Evolutionary conservation across 371 early-diverging fungal genomes (phyloP).

Genomic region (Apophysomyces ossiformis): DNA sequence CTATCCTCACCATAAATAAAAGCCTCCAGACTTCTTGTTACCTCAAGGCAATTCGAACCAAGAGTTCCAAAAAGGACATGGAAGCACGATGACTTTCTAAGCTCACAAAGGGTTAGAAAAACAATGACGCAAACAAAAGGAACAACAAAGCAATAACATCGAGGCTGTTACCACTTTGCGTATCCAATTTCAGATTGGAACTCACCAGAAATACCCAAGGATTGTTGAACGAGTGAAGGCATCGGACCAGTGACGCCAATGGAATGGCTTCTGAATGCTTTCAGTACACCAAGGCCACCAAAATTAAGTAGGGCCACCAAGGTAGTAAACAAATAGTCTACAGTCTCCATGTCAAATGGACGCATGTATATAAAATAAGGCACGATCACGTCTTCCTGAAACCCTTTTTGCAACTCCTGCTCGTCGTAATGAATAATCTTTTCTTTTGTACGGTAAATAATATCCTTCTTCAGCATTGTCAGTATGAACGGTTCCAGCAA

Average conservation of each 20-base stretch:
- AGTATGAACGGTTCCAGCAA: constrained; percentile 68
- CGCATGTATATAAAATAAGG: constrained; percentile 55
- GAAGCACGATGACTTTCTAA: constrained; percentile 10
- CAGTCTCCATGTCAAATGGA: constrained; percentile 70
- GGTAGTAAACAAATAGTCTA: constrained; percentile 69
- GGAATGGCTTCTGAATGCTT: constrained; percentile 45
- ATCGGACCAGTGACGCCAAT: constrained; percentile 31
- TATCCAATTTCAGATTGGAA: background rate
- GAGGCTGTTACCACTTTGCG: too few relatives aligned
- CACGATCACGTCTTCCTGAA: constrained; percentile 24
- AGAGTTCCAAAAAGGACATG: constrained; percentile 43
- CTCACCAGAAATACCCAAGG: constrained; percentile 20
- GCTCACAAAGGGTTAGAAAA: background rate
- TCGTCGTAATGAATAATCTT: constrained; percentile 52
- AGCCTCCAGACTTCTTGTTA: constrained; percentile 1
- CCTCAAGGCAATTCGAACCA: constrained; percentile 44
- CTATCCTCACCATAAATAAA: background rate
- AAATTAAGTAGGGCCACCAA: constrained; percentile 58
- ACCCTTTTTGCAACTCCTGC: constrained; percentile 26
- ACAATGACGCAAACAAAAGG: background rate
- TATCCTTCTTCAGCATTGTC: constrained; percentile 59
- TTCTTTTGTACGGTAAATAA: constrained; percentile 42
- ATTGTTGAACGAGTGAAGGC: constrained; percentile 21
- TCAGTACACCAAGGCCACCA: constrained; percentile 62
- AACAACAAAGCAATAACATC: too few relatives aligned